Conservation (phyloP, 1,139 yeast genomes). For the Hemisphaericaspora lyxosophila region DNA sequence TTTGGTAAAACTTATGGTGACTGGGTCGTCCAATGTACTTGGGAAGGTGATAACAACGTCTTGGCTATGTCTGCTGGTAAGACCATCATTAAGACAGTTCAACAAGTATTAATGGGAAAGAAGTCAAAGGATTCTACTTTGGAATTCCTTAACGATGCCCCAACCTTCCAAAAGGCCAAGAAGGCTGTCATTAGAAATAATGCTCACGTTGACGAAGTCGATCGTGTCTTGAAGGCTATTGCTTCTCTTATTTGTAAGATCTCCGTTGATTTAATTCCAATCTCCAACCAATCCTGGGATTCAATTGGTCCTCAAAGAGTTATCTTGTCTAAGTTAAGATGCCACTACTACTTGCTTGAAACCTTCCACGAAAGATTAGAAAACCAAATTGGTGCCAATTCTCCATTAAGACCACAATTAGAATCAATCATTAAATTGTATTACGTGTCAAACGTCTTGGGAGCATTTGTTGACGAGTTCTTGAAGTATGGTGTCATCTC, state of each 20-base stretch:
- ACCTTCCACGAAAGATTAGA: constrained; percentile 31
- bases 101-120: constrained; percentile 20
- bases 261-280: constrained; percentile 15
- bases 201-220: constrained; percentile 15
- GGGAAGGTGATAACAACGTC: constrained; percentile 96
- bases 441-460: constrained; percentile 60
- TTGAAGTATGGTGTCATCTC: constrained; percentile 61
- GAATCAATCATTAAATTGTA: constrained; percentile 15
- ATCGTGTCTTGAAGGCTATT: constrained; percentile 17
- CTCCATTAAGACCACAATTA: constrained; percentile 16
- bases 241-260: constrained; percentile 14
- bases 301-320: constrained; percentile 58
- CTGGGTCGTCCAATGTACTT: constrained; percentile 95
- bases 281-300: constrained; percentile 16
- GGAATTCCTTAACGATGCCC: constrained; percentile 17
- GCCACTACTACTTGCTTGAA: constrained; percentile 37
- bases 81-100: constrained; percentile 61
- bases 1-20: constrained; percentile 87
- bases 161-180: constrained; percentile 14
- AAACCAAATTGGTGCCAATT: constrained; percentile 11
- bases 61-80: constrained; percentile 82
- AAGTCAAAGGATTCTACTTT: constrained; percentile 14
- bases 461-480: constrained; percentile 74
- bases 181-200: constrained; percentile 15
- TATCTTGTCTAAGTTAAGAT: constrained; percentile 55